These are phyloP conservation scores for Purshia tridentata DNA, from an alignment of 306 rosid genomes.

Conservation along the genomic window DNA sequence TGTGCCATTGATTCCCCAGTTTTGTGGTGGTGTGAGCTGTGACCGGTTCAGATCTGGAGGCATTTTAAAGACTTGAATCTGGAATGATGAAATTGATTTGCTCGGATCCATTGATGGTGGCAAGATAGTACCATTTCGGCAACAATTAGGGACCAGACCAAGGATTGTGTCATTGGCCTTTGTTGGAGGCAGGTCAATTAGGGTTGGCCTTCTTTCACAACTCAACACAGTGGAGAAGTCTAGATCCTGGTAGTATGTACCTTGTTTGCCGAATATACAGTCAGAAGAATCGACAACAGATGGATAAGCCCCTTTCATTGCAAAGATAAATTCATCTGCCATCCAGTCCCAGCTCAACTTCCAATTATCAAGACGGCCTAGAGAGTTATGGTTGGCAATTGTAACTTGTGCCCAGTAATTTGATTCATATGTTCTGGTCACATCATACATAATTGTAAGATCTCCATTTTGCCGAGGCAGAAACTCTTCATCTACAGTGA, in stretches of 20 bases:
- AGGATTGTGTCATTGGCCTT: conserved; percentile 64
- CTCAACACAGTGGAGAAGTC: conserved; percentile 78
- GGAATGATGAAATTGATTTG: conserved; percentile 74
- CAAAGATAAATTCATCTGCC: conserved; percentile 65
- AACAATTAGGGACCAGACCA: conserved; percentile 78
- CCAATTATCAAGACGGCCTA: conserved; percentile 97
- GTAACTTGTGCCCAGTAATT: conserved; percentile 81
- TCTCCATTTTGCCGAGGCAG: conserved; percentile 82
- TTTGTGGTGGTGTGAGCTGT: conserved; percentile 68
- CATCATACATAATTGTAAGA: conserved; percentile 91
- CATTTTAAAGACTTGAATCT: conserved; percentile 85
- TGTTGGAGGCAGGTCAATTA: conserved; percentile 80
- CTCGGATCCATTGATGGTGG: conserved; percentile 79
- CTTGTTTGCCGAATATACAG: conserved; percentile 75
- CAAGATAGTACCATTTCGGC: conserved; percentile 93
- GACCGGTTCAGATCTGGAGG: conserved; percentile 81
- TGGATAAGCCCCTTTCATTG: conserved; percentile 95
- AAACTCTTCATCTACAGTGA: conserved; percentile 49
- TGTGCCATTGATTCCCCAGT: conserved; percentile 73
- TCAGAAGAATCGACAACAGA: conserved; percentile 73
- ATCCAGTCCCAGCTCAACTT: conserved; percentile 93
- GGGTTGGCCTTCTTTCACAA: conserved; percentile 76
- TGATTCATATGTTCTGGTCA: conserved; percentile 55
- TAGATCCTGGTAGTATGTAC: conserved; percentile 35
- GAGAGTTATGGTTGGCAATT: conserved; percentile 76